A percentile compares a stretch with the other conserved stretches of the same genome.
Conservation (phyloP, 805 yeast species). For the Zygosaccharomyces gambellarensis region DNA sequence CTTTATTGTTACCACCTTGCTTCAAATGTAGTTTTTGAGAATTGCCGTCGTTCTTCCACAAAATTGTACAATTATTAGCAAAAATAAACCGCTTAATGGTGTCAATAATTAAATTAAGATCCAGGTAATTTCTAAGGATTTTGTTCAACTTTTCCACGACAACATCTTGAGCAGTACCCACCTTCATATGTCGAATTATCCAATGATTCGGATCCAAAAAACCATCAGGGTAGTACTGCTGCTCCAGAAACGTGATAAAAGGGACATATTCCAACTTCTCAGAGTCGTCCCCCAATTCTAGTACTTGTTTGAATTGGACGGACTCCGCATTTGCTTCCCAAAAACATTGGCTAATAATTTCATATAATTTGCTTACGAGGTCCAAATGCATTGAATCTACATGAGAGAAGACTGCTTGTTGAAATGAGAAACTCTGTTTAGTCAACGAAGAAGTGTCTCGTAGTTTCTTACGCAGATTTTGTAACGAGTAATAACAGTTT, state of each 20-base stretch:
- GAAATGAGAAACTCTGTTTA: constrained; percentile 26
- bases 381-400: constrained; percentile 28
- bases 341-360: constrained; percentile 18
- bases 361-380: constrained; percentile 18
- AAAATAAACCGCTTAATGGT: constrained; percentile 21
- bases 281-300: constrained; percentile 12
- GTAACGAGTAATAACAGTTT: constrained; percentile 32
- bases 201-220: constrained; percentile 21
- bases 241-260: constrained; percentile 17
- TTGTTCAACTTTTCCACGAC: constrained; percentile 16
- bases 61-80: constrained; percentile 10
- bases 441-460: constrained; percentile 14
- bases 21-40: not conserved
- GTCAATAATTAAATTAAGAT: constrained; percentile 11
- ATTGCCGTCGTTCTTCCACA: constrained; percentile 1
- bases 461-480: constrained; percentile 24
- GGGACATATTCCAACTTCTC: constrained; percentile 18
- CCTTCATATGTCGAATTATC: constrained; percentile 24
- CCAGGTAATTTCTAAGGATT: constrained; percentile 17
- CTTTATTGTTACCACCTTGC: not conserved
- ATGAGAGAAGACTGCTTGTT: constrained; percentile 24
- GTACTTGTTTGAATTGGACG: constrained; percentile 10
- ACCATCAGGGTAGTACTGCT: constrained; percentile 17
- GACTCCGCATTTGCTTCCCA: constrained; percentile 20
- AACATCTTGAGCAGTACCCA: constrained; percentile 21